Evolutionary conservation across 176 grass and related monocot species (phyloP).

Genomic region (Secale cereale): DNA sequence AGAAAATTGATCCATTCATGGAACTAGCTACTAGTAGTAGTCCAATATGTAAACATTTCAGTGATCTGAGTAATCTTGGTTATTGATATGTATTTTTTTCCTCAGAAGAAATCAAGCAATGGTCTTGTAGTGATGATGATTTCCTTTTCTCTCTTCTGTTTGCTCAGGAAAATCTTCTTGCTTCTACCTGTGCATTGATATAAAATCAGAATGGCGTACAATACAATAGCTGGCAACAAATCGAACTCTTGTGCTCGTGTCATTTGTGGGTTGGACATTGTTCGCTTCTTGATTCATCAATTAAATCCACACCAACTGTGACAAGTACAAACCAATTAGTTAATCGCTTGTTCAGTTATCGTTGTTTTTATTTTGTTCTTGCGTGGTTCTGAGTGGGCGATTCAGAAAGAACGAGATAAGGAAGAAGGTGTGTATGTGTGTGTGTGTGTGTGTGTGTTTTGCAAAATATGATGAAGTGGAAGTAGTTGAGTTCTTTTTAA

Average conservation of each 20-base stretch:
- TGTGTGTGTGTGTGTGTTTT: neutral
- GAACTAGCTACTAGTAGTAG: neutral
- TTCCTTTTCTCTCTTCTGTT: neutral
- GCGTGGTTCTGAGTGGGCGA: too few species aligned
- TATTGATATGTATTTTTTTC: neutral
- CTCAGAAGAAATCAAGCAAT: neutral
- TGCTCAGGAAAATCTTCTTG: neutral
- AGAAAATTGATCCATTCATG: neutral
- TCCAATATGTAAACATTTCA: neutral
- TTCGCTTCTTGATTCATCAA: neutral
- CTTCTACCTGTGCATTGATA: neutral
- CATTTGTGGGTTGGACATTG: neutral
- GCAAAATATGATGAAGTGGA: neutral
- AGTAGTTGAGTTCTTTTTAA: neutral
- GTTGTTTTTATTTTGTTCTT: neutral
- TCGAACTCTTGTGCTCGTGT: neutral
- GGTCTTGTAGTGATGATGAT: neutral
- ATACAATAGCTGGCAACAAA: neutral
- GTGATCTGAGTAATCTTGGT: neutral
- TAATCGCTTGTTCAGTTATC: neutral
- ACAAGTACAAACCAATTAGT: neutral
- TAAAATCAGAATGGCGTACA: neutral
- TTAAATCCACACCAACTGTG: neutral
- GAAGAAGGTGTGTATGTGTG: neutral
- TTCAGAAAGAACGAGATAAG: neutral